Base-by-base conservation (phyloP, 2,329 filamentous ascomycete species). In the Cercospora janseana region DNA sequence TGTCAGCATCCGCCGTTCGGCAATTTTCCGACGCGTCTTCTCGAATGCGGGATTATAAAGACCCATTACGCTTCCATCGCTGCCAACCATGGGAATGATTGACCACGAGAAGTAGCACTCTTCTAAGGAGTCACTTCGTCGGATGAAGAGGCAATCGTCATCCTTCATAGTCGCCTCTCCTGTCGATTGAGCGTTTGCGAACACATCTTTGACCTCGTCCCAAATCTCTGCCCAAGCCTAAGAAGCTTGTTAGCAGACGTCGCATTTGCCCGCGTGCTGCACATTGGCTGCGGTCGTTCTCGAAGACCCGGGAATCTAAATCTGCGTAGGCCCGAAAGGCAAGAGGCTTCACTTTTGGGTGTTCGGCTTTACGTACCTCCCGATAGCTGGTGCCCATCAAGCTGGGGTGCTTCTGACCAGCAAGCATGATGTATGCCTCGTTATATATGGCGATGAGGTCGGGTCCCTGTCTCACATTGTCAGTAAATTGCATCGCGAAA, bases 31-130 rank as follows among this genome's bases (percentile, higher is more conserved):
- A 16, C 86, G 72, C 1, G 88, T 93, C 63, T 90, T 89, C 58
- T 93, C 88, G 58, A 91, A 92, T 0, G 84, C 80, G 2, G 87
- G 87, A 62, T 91, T 91, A 66, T 89, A 91, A 0, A 92, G 68
- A 2, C 86, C 87, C 54, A 87, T 62, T 6, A 91, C 85, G 9
- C 80, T 80, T 2, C 88, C 88, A 52, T 90, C 84, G 29, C 78
- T 76, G 3, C 87, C 87, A 1, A 92, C 79, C 55, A 92, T 75
- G 0, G 88, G 88, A 20, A 92, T 85, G 32, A 92, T 82, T 1
- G 83, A 87, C 87, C 87, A 92, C 9, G 85, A 87, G 65, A 92
- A 92, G 64, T 87, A 92, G 0, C 86, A 83, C 64, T 93, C 88
- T 67, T 94, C 87, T 1, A 88, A 69, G 54, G 80, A 88, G 1